These are phyloP conservation scores for Zasmidium angulare DNA, from an alignment of 2,329 filamentous ascomycete species.

Conservation along the genomic window DNA sequence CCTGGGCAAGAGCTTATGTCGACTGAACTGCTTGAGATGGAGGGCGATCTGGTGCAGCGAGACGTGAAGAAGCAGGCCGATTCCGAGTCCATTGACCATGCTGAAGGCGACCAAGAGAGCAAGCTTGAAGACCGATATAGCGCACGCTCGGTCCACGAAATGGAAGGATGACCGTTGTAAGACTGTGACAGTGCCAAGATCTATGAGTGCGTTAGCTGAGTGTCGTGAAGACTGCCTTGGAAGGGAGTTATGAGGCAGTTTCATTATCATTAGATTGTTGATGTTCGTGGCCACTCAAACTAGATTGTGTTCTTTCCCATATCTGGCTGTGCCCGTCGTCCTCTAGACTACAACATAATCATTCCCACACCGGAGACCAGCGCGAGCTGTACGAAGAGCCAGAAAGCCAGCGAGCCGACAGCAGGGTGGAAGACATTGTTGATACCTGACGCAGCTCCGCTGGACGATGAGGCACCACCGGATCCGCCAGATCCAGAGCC, in stretches of 20 bases:
- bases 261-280: not conserved
- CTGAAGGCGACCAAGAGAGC: not conserved
- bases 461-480: constrained; percentile 10
- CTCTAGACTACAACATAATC: constrained; percentile 15
- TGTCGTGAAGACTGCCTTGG: too few relatives aligned
- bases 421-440: constrained; percentile 14
- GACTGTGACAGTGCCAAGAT: not conserved
- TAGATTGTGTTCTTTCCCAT: not conserved
- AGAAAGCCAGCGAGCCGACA: constrained; percentile 22
- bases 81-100: too few relatives aligned
- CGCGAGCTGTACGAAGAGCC: constrained; percentile 24
- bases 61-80: not conserved
- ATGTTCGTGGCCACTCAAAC: not conserved
- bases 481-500: constrained; percentile 17
- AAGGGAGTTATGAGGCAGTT: too few relatives aligned
- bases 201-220: not conserved
- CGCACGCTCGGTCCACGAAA: not conserved
- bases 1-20: not conserved
- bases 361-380: constrained; percentile 30
- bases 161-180: not conserved
- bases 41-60: not conserved
- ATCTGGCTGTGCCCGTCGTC: not conserved
- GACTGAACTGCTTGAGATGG: not conserved
- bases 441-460: constrained; percentile 18
- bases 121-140: not conserved